Base-by-base conservation (phyloP, 192 early-diverging fungal genomes). In the Entophlyctis helioformis region DNA sequence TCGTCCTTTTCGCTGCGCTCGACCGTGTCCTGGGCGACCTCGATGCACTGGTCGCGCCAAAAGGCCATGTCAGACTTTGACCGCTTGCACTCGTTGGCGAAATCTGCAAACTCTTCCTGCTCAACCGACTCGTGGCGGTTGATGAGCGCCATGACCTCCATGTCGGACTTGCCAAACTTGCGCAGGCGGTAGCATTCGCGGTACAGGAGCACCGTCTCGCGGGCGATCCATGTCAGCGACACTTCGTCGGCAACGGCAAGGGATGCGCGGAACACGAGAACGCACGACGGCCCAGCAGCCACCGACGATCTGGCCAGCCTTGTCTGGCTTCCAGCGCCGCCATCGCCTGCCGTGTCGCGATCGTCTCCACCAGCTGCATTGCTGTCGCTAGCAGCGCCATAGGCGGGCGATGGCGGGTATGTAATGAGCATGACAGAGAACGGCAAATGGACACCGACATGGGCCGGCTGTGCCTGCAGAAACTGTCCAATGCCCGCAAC, bases 31-130 rank as follows among this genome's bases (percentile, higher is more conserved):
- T 62, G 68, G 8, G 62, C 53, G 3, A 50, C 56, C 46, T 76
- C 69, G 21, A 76, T 53, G 42, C 63, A 72, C 39, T 54, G 39
- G 20, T 53, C 35, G 22, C 48, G 42, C 65, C 65, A 76, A 34
- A 66, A 62, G 0, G 44, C 35, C 15, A 59, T 3, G 12, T 55
- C 67, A 13, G 47, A 47, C 23, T 41, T 54, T n/a, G 26, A 58
- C 4, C 36, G 51, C 10, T 28, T 25, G 34, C 40, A 46, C 31
- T 54, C 53, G 46, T 61, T 53, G 18, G 72, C 61, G 35, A 64
- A 62, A 20, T 56, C 59, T 15, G 56, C 34, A 48, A 74, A 74
- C 36, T 55, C 35, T 32, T 64, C 56, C 11, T 46, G 15, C 39
- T 64, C 62, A 34, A 50, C 51, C 15, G 54, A 22, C 13, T 7